phyloP scores from a whole-genome alignment of 495 filamentous ascomycete genomes.

The Terfezia boudieri region DNA sequence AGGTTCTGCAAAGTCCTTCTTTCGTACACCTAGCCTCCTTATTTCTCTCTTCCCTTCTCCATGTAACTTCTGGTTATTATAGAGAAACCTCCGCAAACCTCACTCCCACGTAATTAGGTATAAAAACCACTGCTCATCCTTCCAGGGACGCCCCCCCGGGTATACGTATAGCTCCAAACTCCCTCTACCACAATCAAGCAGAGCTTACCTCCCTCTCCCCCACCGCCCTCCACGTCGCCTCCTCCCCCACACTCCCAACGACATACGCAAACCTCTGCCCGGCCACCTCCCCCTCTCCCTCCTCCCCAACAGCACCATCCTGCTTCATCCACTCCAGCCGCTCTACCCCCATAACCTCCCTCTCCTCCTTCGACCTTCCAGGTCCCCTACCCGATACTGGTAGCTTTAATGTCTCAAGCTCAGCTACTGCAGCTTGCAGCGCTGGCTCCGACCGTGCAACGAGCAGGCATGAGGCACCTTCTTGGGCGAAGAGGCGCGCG shows the following conservation, averaged over 20 bases:
- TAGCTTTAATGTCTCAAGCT: constrained; percentile 5
- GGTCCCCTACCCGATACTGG: constrained; percentile 1
- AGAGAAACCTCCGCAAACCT: no score
- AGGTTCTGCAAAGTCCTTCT: no score
- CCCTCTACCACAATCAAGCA: background rate
- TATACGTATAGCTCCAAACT: no score
- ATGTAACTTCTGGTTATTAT: no score
- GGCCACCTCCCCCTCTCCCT: background rate
- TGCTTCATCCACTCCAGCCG: constrained; percentile 2
- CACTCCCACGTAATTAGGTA: no score
- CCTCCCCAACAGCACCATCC: background rate
- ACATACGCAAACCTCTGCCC: constrained; percentile 12
- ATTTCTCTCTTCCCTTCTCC: no score
- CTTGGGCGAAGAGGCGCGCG: constrained; percentile 38
- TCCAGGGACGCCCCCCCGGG: no score
- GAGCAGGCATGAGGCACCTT: constrained; percentile 37
- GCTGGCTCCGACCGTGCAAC: constrained; percentile 26
- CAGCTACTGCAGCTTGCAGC: constrained; percentile 20
- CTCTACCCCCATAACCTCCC: background rate
- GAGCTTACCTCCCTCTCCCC: constrained; percentile 24
- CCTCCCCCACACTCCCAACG: constrained; percentile 27
- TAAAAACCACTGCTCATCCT: no score
- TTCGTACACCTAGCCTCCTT: no score
- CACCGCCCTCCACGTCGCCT: constrained; percentile 26
- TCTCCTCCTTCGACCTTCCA: no score